These are phyloP conservation scores for Capsella bursapastoris DNA, from an alignment of 345 rosid genomes.

Conservation along the genomic window DNA sequence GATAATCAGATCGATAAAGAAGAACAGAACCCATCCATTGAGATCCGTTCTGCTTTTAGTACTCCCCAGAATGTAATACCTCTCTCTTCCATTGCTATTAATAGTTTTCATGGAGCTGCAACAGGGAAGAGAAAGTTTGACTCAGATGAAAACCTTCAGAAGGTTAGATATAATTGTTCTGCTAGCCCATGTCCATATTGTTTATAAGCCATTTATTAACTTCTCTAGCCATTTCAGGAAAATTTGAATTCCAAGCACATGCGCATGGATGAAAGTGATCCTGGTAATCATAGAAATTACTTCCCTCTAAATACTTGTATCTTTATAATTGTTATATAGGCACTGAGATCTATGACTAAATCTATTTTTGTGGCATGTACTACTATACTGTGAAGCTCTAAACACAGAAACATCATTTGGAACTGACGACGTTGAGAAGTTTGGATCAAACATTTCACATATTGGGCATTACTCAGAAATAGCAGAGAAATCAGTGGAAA, in stretches of 20 bases:
- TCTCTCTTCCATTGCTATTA: constrained; percentile 36
- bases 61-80: constrained; percentile 40
- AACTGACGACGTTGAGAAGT: constrained; percentile 51
- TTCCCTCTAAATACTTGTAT: not conserved
- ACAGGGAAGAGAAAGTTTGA: constrained; percentile 66
- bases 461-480: constrained; percentile 64
- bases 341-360: constrained; percentile 11
- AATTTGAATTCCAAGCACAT: constrained; percentile 54
- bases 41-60: constrained; percentile 39
- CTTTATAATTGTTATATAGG: constrained; percentile 2
- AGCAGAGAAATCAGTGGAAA: constrained; percentile 89
- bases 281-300: constrained; percentile 46
- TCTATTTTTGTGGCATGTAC: constrained; percentile 16
- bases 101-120: constrained; percentile 35
- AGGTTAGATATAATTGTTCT: constrained; percentile 48
- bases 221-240: constrained; percentile 58
- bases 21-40: constrained; percentile 39
- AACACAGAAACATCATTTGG: constrained; percentile 42
- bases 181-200: not conserved
- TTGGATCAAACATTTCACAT: constrained; percentile 84
- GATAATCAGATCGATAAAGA: constrained; percentile 44
- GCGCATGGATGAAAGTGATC: constrained; percentile 48
- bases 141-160: constrained; percentile 45
- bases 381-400: constrained; percentile 46
- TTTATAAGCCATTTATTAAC: constrained; percentile 23